Evolutionary conservation across 2,329 filamentous ascomycete genomes (phyloP).

Genomic region (Penicillium sp.): DNA sequence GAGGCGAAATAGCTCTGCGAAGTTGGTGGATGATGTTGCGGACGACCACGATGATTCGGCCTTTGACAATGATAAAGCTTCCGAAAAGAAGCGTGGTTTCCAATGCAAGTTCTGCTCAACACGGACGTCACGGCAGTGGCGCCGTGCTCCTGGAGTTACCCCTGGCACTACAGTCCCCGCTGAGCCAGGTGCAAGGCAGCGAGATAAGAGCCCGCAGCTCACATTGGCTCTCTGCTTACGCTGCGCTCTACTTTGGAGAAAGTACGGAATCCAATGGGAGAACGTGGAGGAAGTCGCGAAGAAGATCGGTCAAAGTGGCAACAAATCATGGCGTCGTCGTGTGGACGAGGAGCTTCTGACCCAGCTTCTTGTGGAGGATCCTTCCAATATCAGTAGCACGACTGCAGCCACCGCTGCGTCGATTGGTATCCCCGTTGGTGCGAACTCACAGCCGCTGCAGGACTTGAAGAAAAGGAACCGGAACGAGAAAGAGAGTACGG

Average conservation of each 20-base stretch:
- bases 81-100: conserved; percentile 78
- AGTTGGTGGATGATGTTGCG: conserved; percentile 88
- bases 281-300: conserved; percentile 89
- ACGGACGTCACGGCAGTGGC: conserved; percentile 84
- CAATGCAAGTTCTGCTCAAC: conserved; percentile 92
- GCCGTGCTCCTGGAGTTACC: conserved; percentile 79
- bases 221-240: conserved; percentile 85
- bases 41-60: conserved; percentile 94
- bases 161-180: conserved; percentile 71
- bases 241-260: conserved; percentile 91
- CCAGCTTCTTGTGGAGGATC: conserved; percentile 51
- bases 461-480: conserved; percentile 69
- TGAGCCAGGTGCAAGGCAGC: conserved; percentile 69
- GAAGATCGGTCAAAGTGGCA: conserved; percentile 79
- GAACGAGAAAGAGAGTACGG: conserved; percentile 56
- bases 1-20: conserved; percentile 67
- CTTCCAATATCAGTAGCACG: conserved; percentile 48
- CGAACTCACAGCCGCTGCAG: conserved; percentile 38
- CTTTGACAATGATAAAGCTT: conserved; percentile 87
- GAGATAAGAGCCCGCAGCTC: conserved; percentile 77
- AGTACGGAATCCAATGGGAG: conserved; percentile 95
- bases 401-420: conserved; percentile 51
- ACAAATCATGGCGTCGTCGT: conserved; percentile 82
- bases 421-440: conserved; percentile 47
- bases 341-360: conserved; percentile 82